These are phyloP conservation scores for Aschersonia sp. DNA, from an alignment of 2,329 filamentous ascomycete genomes.

Conservation along the genomic window DNA sequence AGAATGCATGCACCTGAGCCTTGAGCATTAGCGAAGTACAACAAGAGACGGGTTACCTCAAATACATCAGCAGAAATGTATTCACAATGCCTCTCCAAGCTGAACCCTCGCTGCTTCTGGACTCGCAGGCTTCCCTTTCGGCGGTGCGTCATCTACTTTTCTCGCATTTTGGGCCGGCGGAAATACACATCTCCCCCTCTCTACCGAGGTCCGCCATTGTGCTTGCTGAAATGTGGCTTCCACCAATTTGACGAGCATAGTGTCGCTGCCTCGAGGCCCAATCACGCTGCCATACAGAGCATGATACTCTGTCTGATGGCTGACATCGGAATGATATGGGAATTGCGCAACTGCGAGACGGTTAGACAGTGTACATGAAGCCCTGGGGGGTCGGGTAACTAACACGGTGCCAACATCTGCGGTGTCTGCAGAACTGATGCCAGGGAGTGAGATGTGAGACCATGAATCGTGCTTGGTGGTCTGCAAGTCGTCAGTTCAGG, in stretches of 20 bases:
- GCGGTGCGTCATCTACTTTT: conserved; percentile 4
- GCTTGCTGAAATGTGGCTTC: conserved; percentile 13
- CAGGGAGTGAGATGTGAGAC: conserved; percentile 13
- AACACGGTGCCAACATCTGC: conserved; percentile 19
- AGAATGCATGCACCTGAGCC: too few relatives aligned
- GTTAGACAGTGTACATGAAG: too few relatives aligned
- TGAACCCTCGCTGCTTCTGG: not conserved
- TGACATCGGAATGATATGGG: conserved; percentile 16
- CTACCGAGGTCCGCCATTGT: conserved; percentile 13
- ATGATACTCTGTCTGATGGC: conserved; percentile 12
- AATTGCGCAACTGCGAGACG: conserved; percentile 13
- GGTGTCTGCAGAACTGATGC: conserved; percentile 15
- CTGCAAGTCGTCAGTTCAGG: not conserved
- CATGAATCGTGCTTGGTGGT: conserved; percentile 6
- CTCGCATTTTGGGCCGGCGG: conserved; percentile 8
- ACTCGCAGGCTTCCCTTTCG: not conserved
- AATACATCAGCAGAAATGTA: not conserved
- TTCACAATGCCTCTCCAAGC: not conserved
- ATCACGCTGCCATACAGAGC: conserved; percentile 17
- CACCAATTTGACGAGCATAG: conserved; percentile 12
- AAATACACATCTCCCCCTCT: conserved; percentile 14
- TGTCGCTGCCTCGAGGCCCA: conserved; percentile 12
- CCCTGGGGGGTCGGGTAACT: conserved; percentile 6
- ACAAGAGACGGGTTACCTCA: too few relatives aligned
- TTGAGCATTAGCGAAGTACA: too few relatives aligned